Evolutionary conservation across 352 stramenopile genomes (phyloP).

Genomic region (Stephanocyclus meneghinianus): DNA sequence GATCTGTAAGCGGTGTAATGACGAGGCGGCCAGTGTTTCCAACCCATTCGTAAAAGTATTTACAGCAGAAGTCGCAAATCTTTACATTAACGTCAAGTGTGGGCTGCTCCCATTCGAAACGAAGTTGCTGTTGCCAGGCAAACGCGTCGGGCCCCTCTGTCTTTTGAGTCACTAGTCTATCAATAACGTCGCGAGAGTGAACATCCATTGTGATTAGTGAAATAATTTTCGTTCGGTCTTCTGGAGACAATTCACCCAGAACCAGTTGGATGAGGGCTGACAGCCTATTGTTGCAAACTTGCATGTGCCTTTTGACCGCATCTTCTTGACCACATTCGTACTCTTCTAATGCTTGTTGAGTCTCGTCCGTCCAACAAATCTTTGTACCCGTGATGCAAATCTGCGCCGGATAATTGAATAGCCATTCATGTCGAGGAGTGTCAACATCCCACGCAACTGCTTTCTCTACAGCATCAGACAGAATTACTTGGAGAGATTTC

Average conservation of each 20-base stretch:
- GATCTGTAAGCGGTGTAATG: conserved; percentile 94
- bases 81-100: conserved; percentile 94
- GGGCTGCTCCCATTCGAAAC: conserved; percentile 92
- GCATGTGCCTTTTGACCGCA: conserved; percentile 92
- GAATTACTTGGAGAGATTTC: conserved; percentile 85
- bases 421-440: conserved; percentile 92
- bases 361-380: conserved; percentile 97
- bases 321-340: conserved; percentile 93
- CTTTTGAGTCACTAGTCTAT: conserved; percentile 90
- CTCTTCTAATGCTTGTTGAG: conserved; percentile 91
- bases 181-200: conserved; percentile 92
- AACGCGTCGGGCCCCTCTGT: conserved; percentile 89
- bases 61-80: conserved; percentile 94
- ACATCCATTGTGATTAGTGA: conserved; percentile 97
- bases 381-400: conserved; percentile 92
- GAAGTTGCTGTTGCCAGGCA: conserved; percentile 93
- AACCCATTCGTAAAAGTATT: conserved; percentile 97
- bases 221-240: conserved; percentile 91
- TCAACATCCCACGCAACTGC: conserved; percentile 95
- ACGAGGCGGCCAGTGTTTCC: conserved; percentile 93
- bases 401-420: conserved; percentile 94
- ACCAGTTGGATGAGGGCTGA: conserved; percentile 92
- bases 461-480: conserved; percentile 90
- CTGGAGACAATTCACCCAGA: conserved; percentile 84
- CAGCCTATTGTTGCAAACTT: conserved; percentile 88